Evolutionary conservation across 2,329 filamentous ascomycete species (phyloP).

Genomic region (Xylariaceae sp.): DNA sequence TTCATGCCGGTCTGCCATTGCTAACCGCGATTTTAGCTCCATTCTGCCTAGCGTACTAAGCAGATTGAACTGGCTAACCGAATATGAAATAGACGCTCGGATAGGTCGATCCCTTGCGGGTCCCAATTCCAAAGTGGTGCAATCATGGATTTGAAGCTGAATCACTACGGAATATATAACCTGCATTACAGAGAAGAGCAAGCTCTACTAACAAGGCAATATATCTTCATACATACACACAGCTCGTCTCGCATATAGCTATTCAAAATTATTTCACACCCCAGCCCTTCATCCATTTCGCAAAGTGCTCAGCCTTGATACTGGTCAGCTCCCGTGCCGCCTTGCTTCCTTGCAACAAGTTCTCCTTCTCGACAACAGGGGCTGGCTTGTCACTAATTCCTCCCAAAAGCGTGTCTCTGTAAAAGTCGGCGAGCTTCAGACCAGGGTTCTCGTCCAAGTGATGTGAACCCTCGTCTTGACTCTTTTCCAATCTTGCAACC

Average conservation of each 20-base stretch:
- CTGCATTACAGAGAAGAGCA: no score
- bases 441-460: slow-evolving; percentile 14
- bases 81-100: no score
- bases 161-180: no score
- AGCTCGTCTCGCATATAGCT: not conserved
- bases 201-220: no score
- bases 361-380: slow-evolving; percentile 6
- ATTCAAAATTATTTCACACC: not conserved
- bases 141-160: no score
- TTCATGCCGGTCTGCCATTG: no score
- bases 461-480: slow-evolving; percentile 2
- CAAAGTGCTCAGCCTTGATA: slow-evolving; percentile 8
- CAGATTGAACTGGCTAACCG: no score
- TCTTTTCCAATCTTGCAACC: slow-evolving; percentile 13
- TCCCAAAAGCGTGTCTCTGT: slow-evolving; percentile 13
- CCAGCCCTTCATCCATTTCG: slow-evolving; percentile 20
- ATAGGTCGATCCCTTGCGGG: no score
- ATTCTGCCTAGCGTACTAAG: no score
- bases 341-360: slow-evolving; percentile 11
- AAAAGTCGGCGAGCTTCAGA: slow-evolving; percentile 19
- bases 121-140: no score
- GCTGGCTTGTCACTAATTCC: not conserved
- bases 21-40: no score
- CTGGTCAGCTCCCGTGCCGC: slow-evolving; percentile 8
- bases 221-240: not conserved